These are phyloP conservation scores for Phaeosphaeriaceae sp. DNA, from an alignment of 2,329 filamentous ascomycete genomes.

Conservation along the genomic window DNA sequence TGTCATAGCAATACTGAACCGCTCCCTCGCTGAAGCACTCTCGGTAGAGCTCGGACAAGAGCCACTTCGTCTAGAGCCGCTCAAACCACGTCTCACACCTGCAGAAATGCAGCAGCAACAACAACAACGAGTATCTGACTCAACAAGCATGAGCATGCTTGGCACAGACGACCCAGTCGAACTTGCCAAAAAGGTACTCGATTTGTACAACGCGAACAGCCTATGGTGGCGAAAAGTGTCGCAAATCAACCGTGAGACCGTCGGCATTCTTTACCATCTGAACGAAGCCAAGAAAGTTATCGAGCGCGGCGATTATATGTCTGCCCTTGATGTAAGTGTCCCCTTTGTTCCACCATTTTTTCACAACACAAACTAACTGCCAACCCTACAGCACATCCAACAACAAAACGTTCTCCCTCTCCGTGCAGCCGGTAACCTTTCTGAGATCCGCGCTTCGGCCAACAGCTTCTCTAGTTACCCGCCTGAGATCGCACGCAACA, in stretches of 20 bases:
- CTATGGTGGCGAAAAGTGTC: constrained; percentile 67
- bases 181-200: constrained; percentile 67
- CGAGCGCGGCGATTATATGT: constrained; percentile 64
- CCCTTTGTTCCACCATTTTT: background rate
- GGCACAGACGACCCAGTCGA: constrained; percentile 70
- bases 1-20: constrained; percentile 88
- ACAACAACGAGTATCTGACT: constrained; percentile 34
- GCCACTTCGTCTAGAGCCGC: constrained; percentile 75
- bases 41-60: constrained; percentile 85
- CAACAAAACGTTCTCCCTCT: constrained; percentile 80
- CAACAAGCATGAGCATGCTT: constrained; percentile 66
- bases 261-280: constrained; percentile 65
- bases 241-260: constrained; percentile 63
- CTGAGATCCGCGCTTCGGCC: constrained; percentile 78
- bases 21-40: constrained; percentile 87
- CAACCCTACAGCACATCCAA: constrained; percentile 73
- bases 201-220: constrained; percentile 66
- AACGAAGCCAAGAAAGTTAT: constrained; percentile 66
- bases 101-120: constrained; percentile 40
- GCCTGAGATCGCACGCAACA: constrained; percentile 82
- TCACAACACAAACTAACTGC: constrained; percentile 12
- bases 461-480: constrained; percentile 80
- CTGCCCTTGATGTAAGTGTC: constrained; percentile 68
- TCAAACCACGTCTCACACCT: constrained; percentile 69
- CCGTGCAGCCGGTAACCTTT: constrained; percentile 74